Base-by-base conservation (phyloP, 2,329 filamentous ascomycete genomes). In the Colletotrichum sp. region DNA sequence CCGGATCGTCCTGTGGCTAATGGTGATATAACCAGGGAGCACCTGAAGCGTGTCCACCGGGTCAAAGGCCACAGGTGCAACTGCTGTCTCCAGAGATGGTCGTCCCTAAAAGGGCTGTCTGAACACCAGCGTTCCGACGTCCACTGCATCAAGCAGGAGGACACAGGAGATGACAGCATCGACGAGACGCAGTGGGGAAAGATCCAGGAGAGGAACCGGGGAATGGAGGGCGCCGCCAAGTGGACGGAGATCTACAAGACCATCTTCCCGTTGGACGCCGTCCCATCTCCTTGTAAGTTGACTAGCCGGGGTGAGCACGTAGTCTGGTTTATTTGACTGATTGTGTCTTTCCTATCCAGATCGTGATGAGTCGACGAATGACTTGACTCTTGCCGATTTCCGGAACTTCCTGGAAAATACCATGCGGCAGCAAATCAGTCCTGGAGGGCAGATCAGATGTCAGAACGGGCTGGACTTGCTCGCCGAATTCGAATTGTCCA, bases 221-320 rank as follows among this genome's bases (percentile, higher is more conserved):
- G 57, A 3, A 26, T n/a, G 26, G 2, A 8, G 10, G 13, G 5
- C 12, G n/a, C 28, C 4, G 13, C n/a, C 26, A 70, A 70, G 68
- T 70, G 68, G 68, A 2, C 2, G 5, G 32, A 70, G 18, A 70
- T 70, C 12, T 70, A 62, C 21, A 24, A 24, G 13, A 52, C 60
- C 13, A 70, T 70, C 34, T 70, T 70, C 18, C 68, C 57, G 1
- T 2, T 8, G 26, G 68, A 32, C 4, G 8, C 5, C 6, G n/a
- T 34, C 15, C 57, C 68, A 2, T 62, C 68, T 6, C 68, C 68
- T 6, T 52, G 68, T 70, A 18, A 52, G 68, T 63, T 21, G 2
- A 13, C 5, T 10, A 2, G 3, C 4, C 3, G n/a, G 13, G 7
- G 16, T 18, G n/a, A 3, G 12, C 9, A n/a, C 3, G 3, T 2